Evolutionary conservation across 331 rosid genomes (phyloP).

Genomic region (Malus hybrid): DNA sequence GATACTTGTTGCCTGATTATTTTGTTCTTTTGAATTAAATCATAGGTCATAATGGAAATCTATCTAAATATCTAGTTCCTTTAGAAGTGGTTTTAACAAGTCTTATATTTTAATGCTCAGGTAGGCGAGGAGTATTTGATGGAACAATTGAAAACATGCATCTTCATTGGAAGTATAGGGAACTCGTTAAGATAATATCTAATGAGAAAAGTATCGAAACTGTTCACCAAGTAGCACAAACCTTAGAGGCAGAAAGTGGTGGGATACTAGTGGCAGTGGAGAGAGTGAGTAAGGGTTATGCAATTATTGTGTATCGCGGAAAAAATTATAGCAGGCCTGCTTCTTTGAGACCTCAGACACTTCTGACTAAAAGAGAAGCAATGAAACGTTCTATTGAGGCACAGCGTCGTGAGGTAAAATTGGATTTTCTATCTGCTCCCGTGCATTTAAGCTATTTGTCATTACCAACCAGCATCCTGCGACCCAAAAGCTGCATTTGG

Average conservation of each 20-base stretch:
- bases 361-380: conserved; percentile 65
- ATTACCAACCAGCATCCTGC: neutral
- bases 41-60: neutral
- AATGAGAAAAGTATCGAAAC: conserved; percentile 34
- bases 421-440: conserved; percentile 5
- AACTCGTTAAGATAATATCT: conserved; percentile 78
- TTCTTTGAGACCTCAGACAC: conserved; percentile 78
- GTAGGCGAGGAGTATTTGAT: conserved; percentile 86
- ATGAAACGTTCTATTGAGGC: conserved; percentile 75
- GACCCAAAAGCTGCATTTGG: neutral
- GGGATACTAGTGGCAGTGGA: conserved; percentile 88
- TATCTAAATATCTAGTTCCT: neutral
- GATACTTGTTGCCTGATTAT: neutral
- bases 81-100: conserved; percentile 3
- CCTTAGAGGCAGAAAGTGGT: conserved; percentile 90
- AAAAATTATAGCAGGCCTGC: conserved; percentile 81
- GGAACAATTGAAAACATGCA: conserved; percentile 99
- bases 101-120: conserved; percentile 38
- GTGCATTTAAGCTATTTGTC: neutral
- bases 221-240: conserved; percentile 58
- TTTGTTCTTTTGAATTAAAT: neutral
- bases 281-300: conserved; percentile 69
- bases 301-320: conserved; percentile 87
- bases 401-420: conserved; percentile 77
- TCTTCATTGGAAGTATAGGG: conserved; percentile 99